Base-by-base conservation (phyloP, 1,139 yeast species). In the Geotrichum carabidarum region DNA sequence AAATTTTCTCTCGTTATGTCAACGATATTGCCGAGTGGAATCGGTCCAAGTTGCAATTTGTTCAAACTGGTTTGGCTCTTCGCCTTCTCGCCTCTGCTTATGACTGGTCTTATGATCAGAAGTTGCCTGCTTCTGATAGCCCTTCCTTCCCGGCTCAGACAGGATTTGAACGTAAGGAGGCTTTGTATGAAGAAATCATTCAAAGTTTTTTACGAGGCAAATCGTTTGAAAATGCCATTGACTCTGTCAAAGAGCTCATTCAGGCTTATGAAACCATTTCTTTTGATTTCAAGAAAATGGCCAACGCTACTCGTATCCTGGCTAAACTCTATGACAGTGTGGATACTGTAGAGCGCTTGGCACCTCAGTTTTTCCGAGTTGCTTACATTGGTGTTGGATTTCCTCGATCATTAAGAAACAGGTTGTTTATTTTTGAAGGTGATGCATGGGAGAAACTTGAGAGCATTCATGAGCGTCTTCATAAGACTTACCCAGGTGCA, bases 381-480 rank as follows among this genome's bases (percentile, higher is more conserved):
- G 79, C 87, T 27, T 87, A 85, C 63, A 79, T 87, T 68, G 97
- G 97, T 15, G 80, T 78, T 54, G 96, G 96, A 2, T 89, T 89
- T 77, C 96, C 96, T 11, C 75, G 75, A 41, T 80, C 90, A 46
- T 78, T 86, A 54, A 76, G 95, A 65, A 86, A 87, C 49, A 81
- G 85, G 64, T 83, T 82, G 59, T 90, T 84, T 67, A 84, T 89
- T 55, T 87, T 84, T 67, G 95, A 89, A 71, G 96, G 96, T n/a
- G 75, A 82, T 53, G 91, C 95, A 30, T 89, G 87, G 71, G 96
- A 89, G 67, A 94, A 87, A 68, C 83, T 89, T 55, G 84, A 90
- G 5, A 83, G 94, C 1, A 85, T 89, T 67, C 91, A 86, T 63
- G 89, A 84, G 64, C 77, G 95, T 62, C 73, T 89, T 60, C 77